A percentile compares a stretch with the other conserved stretches of the same genome.
Evolutionary conservation across 495 filamentous ascomycete species (phyloP).

Genomic region (Penicillium turbatum): DNA sequence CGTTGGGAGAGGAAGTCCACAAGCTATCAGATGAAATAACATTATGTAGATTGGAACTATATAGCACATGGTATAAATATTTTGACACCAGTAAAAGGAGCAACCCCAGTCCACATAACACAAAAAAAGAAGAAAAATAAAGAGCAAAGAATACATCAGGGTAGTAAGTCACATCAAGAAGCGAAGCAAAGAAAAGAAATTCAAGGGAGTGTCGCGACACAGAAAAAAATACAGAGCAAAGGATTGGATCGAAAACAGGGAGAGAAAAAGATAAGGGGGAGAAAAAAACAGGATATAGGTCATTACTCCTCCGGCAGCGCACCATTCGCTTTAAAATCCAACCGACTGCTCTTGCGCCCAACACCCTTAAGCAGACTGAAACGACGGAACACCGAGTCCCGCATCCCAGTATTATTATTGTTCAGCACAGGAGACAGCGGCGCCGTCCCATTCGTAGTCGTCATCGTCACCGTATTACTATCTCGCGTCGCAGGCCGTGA

Average conservation of each 20-base stretch:
- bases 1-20: no score
- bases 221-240: conserved; percentile 6
- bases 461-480: conserved; percentile 23
- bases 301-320: conserved; percentile 37
- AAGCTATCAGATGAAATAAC: neutral
- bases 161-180: conserved; percentile 19
- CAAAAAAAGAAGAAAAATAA: conserved; percentile 5
- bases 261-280: conserved; percentile 12
- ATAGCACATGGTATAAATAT: conserved; percentile 27
- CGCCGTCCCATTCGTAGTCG: conserved; percentile 9
- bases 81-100: conserved; percentile 14
- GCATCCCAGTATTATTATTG: conserved; percentile 22
- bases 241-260: conserved; percentile 12
- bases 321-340: conserved; percentile 38
- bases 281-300: conserved; percentile 6
- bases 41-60: conserved; percentile 16
- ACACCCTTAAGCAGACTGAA: conserved; percentile 46
- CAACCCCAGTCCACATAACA: conserved; percentile 13
- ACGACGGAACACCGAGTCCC: conserved; percentile 46
- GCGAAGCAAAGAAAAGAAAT: conserved; percentile 5
- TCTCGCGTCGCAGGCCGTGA: conserved; percentile 35
- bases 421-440: conserved; percentile 7
- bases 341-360: conserved; percentile 42
- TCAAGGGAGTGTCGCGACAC: conserved; percentile 4
- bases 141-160: conserved; percentile 13